Percentiles rank a stretch among this genome's conserved stretches.
Evolutionary conservation across 345 rosid species (phyloP).

Genomic region (Populus tremula): DNA sequence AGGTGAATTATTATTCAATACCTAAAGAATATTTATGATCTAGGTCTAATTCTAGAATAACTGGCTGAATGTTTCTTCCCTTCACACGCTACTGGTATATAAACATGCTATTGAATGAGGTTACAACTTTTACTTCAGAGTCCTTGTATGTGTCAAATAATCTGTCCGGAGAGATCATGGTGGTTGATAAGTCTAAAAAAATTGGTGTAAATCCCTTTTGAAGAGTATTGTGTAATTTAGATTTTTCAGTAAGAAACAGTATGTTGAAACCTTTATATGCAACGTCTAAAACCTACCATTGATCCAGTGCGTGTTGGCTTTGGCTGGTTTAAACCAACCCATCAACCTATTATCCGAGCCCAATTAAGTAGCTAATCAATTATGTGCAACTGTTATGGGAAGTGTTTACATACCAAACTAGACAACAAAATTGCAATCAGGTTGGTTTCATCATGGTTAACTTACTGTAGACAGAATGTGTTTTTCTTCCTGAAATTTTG

Average conservation of each 20-base stretch:
- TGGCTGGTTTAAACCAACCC: not conserved
- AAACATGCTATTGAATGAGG: not conserved
- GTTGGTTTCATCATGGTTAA: not conserved
- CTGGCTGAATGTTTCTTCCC: not conserved
- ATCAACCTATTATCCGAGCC: not conserved
- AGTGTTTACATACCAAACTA: not conserved
- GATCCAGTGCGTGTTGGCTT: not conserved
- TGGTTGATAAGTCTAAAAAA: not conserved
- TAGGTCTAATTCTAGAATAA: no score
- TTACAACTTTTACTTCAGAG: not conserved
- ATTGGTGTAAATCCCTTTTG: not conserved
- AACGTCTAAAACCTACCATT: not conserved
- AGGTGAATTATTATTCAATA: not conserved
- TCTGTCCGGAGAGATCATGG: not conserved
- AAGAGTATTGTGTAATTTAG: not conserved
- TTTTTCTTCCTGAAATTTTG: not conserved
- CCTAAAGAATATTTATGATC: not conserved
- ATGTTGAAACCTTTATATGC: not conserved
- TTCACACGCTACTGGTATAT: not conserved
- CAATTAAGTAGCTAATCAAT: not conserved
- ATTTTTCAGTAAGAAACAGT: not conserved
- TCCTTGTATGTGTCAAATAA: not conserved
- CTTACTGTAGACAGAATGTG: not conserved
- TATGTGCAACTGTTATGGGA: not conserved
- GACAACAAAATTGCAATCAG: not conserved